Conservation (phyloP, 1,139 yeast species). For the Protomyces lactucae-debilis region DNA sequence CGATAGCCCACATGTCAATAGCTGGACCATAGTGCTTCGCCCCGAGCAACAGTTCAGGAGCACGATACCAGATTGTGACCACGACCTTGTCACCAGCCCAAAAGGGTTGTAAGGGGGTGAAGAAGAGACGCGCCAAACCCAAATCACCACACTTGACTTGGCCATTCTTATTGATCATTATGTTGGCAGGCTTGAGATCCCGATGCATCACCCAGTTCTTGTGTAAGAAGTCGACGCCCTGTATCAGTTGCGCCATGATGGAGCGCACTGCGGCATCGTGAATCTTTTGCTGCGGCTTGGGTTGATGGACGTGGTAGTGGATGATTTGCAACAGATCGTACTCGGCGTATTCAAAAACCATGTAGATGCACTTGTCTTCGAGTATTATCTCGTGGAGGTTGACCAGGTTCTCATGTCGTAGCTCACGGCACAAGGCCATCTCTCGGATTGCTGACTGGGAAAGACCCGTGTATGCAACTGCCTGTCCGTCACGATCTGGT, state of each 20-base stretch:
- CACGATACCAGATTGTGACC: slow-evolving; percentile 96
- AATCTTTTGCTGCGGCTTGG: slow-evolving; percentile 93
- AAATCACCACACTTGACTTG: slow-evolving; percentile 86
- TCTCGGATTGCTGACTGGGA: slow-evolving; percentile 96
- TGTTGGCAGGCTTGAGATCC: slow-evolving; percentile 94
- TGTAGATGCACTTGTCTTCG: slow-evolving; percentile 84
- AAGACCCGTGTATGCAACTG: slow-evolving; percentile 84
- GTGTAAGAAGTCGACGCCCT: slow-evolving; percentile 86
- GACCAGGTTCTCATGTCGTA: slow-evolving; percentile 73
- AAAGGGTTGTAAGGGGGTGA: slow-evolving; percentile 80
- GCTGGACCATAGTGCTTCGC: slow-evolving; percentile 94
- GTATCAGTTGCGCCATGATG: slow-evolving; percentile 82
- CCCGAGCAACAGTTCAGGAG: slow-evolving; percentile 87
- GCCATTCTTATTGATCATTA: slow-evolving; percentile 88
- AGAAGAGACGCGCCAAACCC: slow-evolving; percentile 87
- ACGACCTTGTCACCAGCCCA: slow-evolving; percentile 96
- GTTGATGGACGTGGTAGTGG: slow-evolving; percentile 44
- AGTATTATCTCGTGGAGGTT: slow-evolving; percentile 76
- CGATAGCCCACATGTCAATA: slow-evolving; percentile 89
- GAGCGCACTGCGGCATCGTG: slow-evolving; percentile 68
- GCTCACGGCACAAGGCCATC: slow-evolving; percentile 78
- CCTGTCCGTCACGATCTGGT: slow-evolving; percentile 88
- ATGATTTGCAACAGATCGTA: slow-evolving; percentile 61
- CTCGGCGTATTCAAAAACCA: slow-evolving; percentile 94
- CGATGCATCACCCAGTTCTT: slow-evolving; percentile 95